Conservation (phyloP, 805 yeast genomes). For the Pichia pseudocactophila region DNA sequence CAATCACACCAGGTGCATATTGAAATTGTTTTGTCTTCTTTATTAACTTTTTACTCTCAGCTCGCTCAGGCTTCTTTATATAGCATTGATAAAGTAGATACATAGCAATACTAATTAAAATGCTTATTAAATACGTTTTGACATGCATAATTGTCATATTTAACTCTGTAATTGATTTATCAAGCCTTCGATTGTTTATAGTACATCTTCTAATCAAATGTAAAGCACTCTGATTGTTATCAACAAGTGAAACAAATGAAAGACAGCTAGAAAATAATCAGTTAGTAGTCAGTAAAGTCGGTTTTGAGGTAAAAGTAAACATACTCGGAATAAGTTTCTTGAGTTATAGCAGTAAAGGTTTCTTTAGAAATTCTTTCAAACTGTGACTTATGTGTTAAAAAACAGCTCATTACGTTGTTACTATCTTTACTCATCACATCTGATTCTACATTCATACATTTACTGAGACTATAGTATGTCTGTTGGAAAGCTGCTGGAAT, state of each 20-base stretch:
- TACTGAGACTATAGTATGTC: constrained; percentile 2
- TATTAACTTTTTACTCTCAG: too few relatives aligned
- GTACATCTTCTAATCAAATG: constrained; percentile 4
- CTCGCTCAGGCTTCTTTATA: too few relatives aligned
- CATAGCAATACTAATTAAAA: not conserved
- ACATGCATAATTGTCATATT: not conserved
- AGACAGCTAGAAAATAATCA: constrained; percentile 3
- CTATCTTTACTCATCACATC: not conserved
- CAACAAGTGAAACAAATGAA: constrained; percentile 3
- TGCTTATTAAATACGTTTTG: not conserved
- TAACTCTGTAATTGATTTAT: not conserved
- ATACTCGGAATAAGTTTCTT: constrained; percentile 3
- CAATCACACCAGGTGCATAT: too few relatives aligned
- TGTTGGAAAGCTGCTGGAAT: constrained; percentile 3
- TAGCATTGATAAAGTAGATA: not conserved
- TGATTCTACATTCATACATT: not conserved
- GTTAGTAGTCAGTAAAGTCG: not conserved
- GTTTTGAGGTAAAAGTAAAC: not conserved
- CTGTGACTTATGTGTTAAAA: not conserved
- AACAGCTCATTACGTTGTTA: not conserved
- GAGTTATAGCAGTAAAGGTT: not conserved
- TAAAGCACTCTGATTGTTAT: not conserved
- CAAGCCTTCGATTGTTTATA: not conserved
- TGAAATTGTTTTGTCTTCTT: too few relatives aligned
- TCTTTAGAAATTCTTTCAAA: constrained; percentile 1